Evolutionary conservation across 2,329 filamentous ascomycete genomes (phyloP), one percentile per base, ranked within the genome.

Genomic region (Seiridium unicorne): DNA sequence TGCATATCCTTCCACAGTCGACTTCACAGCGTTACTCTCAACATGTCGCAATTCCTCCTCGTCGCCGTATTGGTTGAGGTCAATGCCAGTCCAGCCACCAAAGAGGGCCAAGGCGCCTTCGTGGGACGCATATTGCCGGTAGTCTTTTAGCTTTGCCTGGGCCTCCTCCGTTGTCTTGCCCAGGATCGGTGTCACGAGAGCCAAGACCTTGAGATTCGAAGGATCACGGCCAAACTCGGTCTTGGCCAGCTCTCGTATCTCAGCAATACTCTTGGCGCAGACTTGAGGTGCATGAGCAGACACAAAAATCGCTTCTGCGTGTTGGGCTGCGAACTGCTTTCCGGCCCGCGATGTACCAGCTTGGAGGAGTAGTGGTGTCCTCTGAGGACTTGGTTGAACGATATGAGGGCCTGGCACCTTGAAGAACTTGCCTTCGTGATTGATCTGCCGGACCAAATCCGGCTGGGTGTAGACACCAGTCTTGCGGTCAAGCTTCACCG

Each of bases 251-350:
- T 81, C 75, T 3, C 89, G 79, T 34, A 91, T 85, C 61, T 89
- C 87, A 0, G 84, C 79, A 18, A 91, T 84, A 56, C 77, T 84
- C 67, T 83, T 85, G 2, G 82, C 81, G 35, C 88, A 84, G 0
- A 88, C 83, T 1, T 78, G 76, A 0, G 89, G 86, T 1, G 83
- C 83, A 69, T 90, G 88, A 0, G 86, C 86, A 0, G 84, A 87
- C 1, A 90, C 82, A 65, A 91, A 91, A 55, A 91, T 88, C 2
- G 83, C 88, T 67, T 92, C 89, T 0, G 89, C 89, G 68, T 91
- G 87, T 64, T 87, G 84, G 0, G 88, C 86, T 0, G 87, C 88
- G 65, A 92, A 91, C 0, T 75, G 72, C 70, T 88, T 89, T 2
- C 88, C 89, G 0, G 87, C 81, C 55, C 80, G 83, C 0, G 85